These are phyloP conservation scores for Fraxinus quadrangulata DNA, from an alignment of 257 asterid genomes.

Conservation along the genomic window DNA sequence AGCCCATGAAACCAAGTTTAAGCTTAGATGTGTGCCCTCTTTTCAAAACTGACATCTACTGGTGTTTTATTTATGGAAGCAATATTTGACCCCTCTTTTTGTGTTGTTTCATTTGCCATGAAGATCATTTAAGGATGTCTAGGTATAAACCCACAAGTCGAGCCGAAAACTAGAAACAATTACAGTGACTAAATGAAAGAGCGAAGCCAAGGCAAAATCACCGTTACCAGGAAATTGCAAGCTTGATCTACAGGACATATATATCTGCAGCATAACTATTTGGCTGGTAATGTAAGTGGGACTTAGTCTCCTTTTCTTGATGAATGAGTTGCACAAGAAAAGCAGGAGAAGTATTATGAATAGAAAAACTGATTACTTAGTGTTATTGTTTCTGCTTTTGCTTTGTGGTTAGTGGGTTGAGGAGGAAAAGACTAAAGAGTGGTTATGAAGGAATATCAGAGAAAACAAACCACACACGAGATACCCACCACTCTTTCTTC, in stretches of 20 bases:
- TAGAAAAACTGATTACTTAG: neutral
- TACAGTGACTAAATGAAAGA: neutral
- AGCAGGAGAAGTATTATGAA: neutral
- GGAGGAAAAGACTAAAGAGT: constrained; percentile 7
- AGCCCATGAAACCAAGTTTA: neutral
- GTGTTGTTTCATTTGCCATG: neutral
- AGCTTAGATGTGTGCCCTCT: too few species aligned
- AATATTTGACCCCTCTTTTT: neutral
- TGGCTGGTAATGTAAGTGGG: too few species aligned
- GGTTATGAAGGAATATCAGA: neutral
- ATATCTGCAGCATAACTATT: neutral
- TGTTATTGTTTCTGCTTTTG: neutral
- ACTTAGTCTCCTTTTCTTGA: neutral
- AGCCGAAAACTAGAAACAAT: neutral
- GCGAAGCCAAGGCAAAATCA: neutral
- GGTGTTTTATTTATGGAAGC: too few species aligned
- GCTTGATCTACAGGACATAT: neutral
- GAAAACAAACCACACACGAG: neutral
- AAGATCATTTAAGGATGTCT: neutral
- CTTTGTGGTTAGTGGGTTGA: neutral
- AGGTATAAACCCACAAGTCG: neutral
- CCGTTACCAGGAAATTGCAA: neutral
- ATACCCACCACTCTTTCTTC: neutral
- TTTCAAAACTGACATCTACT: too few species aligned
- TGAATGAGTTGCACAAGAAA: neutral